Evolutionary conservation across 495 filamentous ascomycete species (phyloP), one percentile per base, ranked within the genome.

Genomic region (Hypoxylon lienhwacheense): DNA sequence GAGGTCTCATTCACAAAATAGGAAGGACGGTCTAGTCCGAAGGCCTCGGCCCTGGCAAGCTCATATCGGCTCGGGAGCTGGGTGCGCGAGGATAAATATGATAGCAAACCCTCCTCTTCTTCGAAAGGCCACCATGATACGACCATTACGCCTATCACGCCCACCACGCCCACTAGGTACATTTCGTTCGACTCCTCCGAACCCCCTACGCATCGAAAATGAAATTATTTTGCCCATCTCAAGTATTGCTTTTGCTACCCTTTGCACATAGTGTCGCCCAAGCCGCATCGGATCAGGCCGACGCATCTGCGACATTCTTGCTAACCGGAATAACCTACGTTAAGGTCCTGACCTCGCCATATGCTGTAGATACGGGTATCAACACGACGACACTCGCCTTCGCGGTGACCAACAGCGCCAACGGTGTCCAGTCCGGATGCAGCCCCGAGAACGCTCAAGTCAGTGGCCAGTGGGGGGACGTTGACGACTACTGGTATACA

Each of bases 321-420:
- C 6, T 60, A 1, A 32, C 40, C 28, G 8, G 25, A 0, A 26
- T 52, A 14, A 12, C 33, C 0, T 66, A 66, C 36, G 7, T 57
- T 4, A 58, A 31, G n/a, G 34, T 51, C 21, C 46, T 50, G 15
- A 25, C 21, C 4, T 44, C 47, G 0, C 47, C 33, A 11, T 8
- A 24, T 39, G 1, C 34, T 0, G 24, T 40, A 0, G 26, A 37
- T 4, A 17, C 51, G 2, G 19, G 29, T 8, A 55, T 42, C 12
- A 64, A 64, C 25, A 47, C 48, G 24, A 66, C 63, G 3, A 47
- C 53, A 21, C 52, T 66, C 20, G 63, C 26, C 12, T 63, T 66
- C 45, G 53, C 35, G 10, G 42, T 66, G 8, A 15, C 44, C 3
- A 64, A 66, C 33, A 14, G 32, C n/a, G 45, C 46, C 20, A 66